A percentile compares a stretch with the other conserved stretches of the same genome.
Evolutionary conservation across 1,139 yeast species (phyloP).

Genomic region (Chernovozyma sophiae-reginae): DNA sequence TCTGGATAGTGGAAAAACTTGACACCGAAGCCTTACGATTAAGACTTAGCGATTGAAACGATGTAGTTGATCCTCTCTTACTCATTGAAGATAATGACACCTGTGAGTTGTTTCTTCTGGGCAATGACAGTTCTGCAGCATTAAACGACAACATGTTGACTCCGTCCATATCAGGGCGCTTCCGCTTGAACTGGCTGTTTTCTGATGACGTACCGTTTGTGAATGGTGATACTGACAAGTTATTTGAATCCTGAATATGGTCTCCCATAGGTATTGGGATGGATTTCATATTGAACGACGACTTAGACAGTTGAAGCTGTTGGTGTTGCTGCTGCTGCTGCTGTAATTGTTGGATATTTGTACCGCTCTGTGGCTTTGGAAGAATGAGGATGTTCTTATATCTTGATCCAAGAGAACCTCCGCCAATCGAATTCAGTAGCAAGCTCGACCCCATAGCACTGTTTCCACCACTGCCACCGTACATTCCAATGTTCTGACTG

Average conservation of each 20-base stretch:
- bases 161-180: slow-evolving; percentile 9
- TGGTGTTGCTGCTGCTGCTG: slow-evolving; percentile 4
- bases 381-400: slow-evolving; percentile 40
- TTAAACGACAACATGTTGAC: background rate
- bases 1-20: slow-evolving; percentile 13
- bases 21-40: slow-evolving; percentile 19
- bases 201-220: slow-evolving; percentile 6
- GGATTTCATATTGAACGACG: slow-evolving; percentile 14
- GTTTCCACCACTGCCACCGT: background rate
- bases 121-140: slow-evolving; percentile 11
- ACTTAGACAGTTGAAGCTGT: slow-evolving; percentile 9
- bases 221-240: slow-evolving; percentile 23
- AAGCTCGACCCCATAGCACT: background rate
- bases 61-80: slow-evolving; percentile 18
- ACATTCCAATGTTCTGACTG: background rate
- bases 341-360: background rate
- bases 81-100: slow-evolving; percentile 11
- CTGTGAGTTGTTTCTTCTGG: slow-evolving; percentile 11
- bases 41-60: slow-evolving; percentile 19
- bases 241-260: slow-evolving; percentile 13
- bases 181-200: slow-evolving; percentile 28
- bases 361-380: slow-evolving; percentile 31
- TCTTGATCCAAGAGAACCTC: slow-evolving; percentile 11
- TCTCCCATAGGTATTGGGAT: slow-evolving; percentile 24
- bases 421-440: slow-evolving; percentile 1